Conservation (phyloP, 2,329 filamentous ascomycete genomes). For the Pyrenophora seminiperda region DNA sequence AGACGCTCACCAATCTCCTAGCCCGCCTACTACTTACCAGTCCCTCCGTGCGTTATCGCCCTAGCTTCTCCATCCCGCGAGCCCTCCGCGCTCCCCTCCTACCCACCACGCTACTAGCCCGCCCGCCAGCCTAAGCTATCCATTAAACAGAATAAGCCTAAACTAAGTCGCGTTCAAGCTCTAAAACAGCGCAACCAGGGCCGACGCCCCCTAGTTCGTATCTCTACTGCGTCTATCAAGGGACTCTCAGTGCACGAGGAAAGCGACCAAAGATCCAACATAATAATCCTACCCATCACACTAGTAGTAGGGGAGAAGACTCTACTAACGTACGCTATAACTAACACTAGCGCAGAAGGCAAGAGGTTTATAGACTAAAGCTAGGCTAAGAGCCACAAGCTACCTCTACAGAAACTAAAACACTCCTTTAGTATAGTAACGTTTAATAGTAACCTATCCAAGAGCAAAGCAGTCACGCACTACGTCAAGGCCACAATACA, state of each 20-base stretch:
- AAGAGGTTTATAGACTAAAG: not conserved
- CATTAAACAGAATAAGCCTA: constrained; percentile 1
- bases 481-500: not conserved
- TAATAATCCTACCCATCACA: no score
- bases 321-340: not conserved
- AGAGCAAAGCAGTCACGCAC: not conserved
- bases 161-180: constrained; percentile 2
- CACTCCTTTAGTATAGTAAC: not conserved
- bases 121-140: not conserved
- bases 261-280: no score
- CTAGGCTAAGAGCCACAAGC: not conserved
- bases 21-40: not conserved
- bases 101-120: no score
- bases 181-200: not conserved
- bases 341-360: not conserved
- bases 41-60: not conserved
- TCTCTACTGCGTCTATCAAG: not conserved
- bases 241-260: not conserved
- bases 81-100: not conserved
- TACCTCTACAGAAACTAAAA: no score
- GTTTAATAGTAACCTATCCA: not conserved
- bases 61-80: not conserved
- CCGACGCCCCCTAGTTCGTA: not conserved
- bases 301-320: not conserved
- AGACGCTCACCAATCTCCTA: not conserved